Evolutionary conservation across 2,329 filamentous ascomycete species (phyloP).

Genomic region (Pezicula radicicola): DNA sequence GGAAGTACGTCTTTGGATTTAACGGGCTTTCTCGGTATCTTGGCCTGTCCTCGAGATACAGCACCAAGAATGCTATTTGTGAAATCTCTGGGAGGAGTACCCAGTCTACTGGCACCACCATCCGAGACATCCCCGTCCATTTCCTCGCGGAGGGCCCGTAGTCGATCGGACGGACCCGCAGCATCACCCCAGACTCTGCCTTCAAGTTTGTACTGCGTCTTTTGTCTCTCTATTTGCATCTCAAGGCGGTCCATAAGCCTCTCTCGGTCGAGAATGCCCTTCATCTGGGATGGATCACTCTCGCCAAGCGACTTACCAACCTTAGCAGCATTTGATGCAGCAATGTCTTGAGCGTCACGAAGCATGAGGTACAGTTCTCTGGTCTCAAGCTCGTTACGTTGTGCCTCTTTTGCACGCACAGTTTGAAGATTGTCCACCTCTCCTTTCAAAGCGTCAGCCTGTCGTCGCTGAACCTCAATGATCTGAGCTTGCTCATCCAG

Average conservation of each 20-base stretch:
- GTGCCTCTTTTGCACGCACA: conserved; percentile 82
- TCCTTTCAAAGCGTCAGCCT: conserved; percentile 83
- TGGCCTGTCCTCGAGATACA: conserved; percentile 56
- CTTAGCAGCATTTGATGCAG: conserved; percentile 75
- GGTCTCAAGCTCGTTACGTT: conserved; percentile 93
- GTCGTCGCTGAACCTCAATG: conserved; percentile 83
- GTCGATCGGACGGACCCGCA: conserved; percentile 82
- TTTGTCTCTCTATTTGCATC: conserved; percentile 92
- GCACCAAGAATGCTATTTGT: conserved; percentile 72
- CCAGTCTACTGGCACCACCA: conserved; percentile 25
- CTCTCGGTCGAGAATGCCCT: conserved; percentile 91
- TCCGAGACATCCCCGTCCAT: conserved; percentile 71
- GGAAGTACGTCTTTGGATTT: conserved; percentile 28
- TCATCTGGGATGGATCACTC: conserved; percentile 73
- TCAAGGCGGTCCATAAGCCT: conserved; percentile 90
- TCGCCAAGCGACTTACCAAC: conserved; percentile 50
- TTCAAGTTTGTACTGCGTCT: conserved; percentile 96
- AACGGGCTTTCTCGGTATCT: conserved; percentile 53
- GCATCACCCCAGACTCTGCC: conserved; percentile 84
- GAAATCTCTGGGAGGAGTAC: conserved; percentile 58
- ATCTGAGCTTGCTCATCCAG: conserved; percentile 89
- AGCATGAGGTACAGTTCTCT: conserved; percentile 98
- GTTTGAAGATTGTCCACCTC: conserved; percentile 86
- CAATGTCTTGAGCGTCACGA: conserved; percentile 92
- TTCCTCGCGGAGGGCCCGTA: conserved; percentile 87